These are phyloP conservation scores for Pleurotus citrinopileatus DNA, from an alignment of 768 basidiomycete genomes.

Conservation along the genomic window DNA sequence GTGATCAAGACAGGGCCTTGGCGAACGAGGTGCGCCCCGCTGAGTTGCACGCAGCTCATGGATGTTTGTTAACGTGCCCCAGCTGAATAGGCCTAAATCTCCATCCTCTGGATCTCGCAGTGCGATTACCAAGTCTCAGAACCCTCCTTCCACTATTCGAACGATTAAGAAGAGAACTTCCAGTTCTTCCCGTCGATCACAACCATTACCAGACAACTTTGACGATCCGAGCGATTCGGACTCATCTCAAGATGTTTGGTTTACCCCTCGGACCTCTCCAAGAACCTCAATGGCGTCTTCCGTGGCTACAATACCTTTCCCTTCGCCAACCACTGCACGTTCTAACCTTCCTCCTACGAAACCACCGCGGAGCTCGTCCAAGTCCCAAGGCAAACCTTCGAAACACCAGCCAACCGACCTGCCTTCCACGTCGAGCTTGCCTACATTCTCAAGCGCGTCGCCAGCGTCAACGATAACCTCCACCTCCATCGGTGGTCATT, in stretches of 20 bases:
- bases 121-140: not conserved
- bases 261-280: conserved; percentile 59
- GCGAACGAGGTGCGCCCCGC: not conserved
- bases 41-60: not conserved
- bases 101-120: too few relatives aligned
- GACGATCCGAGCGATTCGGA: conserved; percentile 25
- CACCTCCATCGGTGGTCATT: not conserved
- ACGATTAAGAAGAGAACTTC: conserved; percentile 22
- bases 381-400: not conserved
- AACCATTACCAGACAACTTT: conserved; percentile 18
- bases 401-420: conserved; percentile 31
- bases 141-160: conserved; percentile 14
- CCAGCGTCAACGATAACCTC: not conserved
- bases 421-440: conserved; percentile 31
- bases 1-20: not conserved
- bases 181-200: conserved; percentile 14
- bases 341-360: conserved; percentile 20
- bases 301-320: conserved; percentile 17
- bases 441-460: not conserved
- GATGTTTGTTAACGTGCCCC: not conserved
- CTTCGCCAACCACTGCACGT: conserved; percentile 24
- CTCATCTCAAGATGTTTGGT: conserved; percentile 51
- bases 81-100: too few relatives aligned
- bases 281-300: conserved; percentile 40
- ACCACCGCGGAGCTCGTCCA: not conserved